phyloP scores from a whole-genome alignment of 495 filamentous ascomycete genomes.

The Penicillium desertorum region DNA sequence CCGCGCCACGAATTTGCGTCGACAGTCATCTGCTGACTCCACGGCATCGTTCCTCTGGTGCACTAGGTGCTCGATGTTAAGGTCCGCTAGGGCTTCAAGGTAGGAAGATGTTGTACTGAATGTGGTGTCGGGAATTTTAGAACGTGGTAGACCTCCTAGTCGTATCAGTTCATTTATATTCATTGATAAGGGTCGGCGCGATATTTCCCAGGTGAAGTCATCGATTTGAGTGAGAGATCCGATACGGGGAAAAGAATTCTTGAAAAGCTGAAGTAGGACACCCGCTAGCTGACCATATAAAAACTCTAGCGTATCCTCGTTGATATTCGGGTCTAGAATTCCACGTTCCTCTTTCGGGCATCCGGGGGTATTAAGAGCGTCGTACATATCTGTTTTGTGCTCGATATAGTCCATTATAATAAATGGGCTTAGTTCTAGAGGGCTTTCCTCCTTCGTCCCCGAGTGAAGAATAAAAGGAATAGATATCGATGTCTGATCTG shows the following conservation, averaged over 20 bases:
- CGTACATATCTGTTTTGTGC: conserved; percentile 29
- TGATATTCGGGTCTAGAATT: conserved; percentile 33
- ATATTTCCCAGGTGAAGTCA: conserved; percentile 23
- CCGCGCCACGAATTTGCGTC: conserved; percentile 41
- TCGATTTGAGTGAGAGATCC: conserved; percentile 33
- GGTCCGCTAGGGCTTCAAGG: background rate
- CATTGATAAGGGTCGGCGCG: conserved; percentile 22
- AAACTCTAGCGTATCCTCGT: conserved; percentile 25
- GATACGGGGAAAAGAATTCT: conserved; percentile 30
- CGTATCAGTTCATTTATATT: conserved; percentile 37
- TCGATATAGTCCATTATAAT: conserved; percentile 41
- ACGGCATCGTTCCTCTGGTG: conserved; percentile 15
- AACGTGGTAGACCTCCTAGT: conserved; percentile 26
- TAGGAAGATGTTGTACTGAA: background rate
- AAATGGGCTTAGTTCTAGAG: conserved; percentile 37
- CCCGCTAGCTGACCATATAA: conserved; percentile 28
- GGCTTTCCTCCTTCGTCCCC: conserved; percentile 28
- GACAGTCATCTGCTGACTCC: conserved; percentile 38
- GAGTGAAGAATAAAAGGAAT: conserved; percentile 30
- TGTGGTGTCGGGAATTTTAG: conserved; percentile 36
- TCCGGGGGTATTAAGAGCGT: conserved; percentile 30
- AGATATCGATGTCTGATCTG: conserved; percentile 39
- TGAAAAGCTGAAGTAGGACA: conserved; percentile 35
- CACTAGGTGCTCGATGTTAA: background rate
- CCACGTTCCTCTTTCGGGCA: conserved; percentile 12